phyloP scores from a whole-genome alignment of 345 rosid genomes.

The Noccaea bulbosa region DNA sequence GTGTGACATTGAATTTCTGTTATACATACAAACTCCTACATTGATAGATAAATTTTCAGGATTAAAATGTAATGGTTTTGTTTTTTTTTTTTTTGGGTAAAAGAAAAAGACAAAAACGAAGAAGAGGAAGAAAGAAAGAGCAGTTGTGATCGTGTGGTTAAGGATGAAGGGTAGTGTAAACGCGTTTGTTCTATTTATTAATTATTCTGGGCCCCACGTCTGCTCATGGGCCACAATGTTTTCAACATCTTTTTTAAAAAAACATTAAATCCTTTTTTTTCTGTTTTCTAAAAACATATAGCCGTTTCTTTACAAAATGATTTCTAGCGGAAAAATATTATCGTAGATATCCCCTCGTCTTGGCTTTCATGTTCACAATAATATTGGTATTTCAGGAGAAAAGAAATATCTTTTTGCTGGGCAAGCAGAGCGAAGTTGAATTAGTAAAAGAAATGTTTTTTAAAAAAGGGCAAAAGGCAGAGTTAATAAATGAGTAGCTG shows the following conservation, averaged over 20 bases:
- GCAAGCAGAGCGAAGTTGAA: too few relatives aligned
- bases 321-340: not conserved
- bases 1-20: not conserved
- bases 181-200: constrained; percentile 36
- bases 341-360: not conserved
- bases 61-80: too few relatives aligned
- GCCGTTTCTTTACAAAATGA: not conserved
- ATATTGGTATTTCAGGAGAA: not conserved
- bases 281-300: not conserved
- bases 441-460: too few relatives aligned
- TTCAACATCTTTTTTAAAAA: not conserved
- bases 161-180: constrained; percentile 17
- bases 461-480: too few relatives aligned
- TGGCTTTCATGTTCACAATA: too few relatives aligned
- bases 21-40: too few relatives aligned
- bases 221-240: constrained; percentile 13
- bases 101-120: not conserved
- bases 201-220: constrained; percentile 36
- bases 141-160: constrained; percentile 42
- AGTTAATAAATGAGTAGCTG: too few relatives aligned
- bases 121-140: not conserved
- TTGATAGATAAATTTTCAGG: too few relatives aligned
- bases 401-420: not conserved
- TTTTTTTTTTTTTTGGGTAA: not conserved
- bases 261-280: too few relatives aligned